These are phyloP conservation scores for Chloroidium sp. DNA, from an alignment of 163 green algal species.

Conservation along the genomic window DNA sequence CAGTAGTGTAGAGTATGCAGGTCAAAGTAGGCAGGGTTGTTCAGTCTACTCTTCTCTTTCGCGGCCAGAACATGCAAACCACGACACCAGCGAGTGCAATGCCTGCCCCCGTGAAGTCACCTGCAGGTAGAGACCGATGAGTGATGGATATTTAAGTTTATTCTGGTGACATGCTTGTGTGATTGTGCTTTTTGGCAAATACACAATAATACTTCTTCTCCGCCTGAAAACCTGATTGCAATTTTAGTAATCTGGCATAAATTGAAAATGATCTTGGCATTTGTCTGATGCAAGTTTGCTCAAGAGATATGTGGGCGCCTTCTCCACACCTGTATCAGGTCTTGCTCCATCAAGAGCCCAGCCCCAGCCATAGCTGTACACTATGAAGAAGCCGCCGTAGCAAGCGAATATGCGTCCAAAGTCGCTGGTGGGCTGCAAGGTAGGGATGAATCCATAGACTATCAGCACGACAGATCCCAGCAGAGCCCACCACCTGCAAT, in stretches of 20 bases:
- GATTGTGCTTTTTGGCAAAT: no score
- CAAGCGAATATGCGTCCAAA: slow-evolving; percentile 57
- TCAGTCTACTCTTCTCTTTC: slow-evolving; percentile 3
- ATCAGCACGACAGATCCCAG: slow-evolving; percentile 41
- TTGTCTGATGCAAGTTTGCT: no score
- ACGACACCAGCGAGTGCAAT: slow-evolving; percentile 52
- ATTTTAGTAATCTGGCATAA: no score
- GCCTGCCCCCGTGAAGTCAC: slow-evolving; percentile 29
- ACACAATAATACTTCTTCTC: no score
- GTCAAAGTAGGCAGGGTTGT: background rate
- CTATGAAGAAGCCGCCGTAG: slow-evolving; percentile 85
- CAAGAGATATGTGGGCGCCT: no score
- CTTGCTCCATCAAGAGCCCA: slow-evolving; percentile 50
- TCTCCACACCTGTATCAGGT: slow-evolving; percentile 26
- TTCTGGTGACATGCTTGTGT: no score
- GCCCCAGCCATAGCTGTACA: slow-evolving; percentile 74
- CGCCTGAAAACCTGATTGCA: no score
- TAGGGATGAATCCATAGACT: slow-evolving; percentile 74
- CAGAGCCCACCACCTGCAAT: slow-evolving; percentile 36
- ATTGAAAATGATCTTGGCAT: no score
- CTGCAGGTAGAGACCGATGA: background rate
- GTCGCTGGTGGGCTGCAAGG: slow-evolving; percentile 59
- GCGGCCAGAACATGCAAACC: slow-evolving; percentile 54
- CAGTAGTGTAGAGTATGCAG: background rate
- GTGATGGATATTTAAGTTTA: no score